These are phyloP conservation scores for Rhytidhysteron rufulum DNA, from an alignment of 2,329 filamentous ascomycete genomes.

Conservation along the genomic window DNA sequence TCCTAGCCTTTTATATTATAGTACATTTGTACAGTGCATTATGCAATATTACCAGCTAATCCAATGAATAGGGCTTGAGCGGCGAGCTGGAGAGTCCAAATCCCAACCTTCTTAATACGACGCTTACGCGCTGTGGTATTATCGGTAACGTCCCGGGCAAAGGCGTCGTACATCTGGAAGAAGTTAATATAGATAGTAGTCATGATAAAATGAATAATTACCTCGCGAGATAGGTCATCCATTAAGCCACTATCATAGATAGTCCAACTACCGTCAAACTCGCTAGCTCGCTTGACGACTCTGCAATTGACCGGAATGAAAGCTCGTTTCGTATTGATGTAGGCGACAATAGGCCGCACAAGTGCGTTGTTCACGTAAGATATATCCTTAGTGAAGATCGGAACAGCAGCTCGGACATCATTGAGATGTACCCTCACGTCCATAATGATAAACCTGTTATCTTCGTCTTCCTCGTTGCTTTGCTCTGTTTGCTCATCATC, in stretches of 20 bases:
- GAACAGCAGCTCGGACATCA: conserved; percentile 87
- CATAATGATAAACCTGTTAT: conserved; percentile 82
- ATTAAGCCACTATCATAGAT: conserved; percentile 90
- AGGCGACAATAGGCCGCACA: conserved; percentile 92
- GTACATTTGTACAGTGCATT: conserved; percentile 11
- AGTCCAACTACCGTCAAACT: conserved; percentile 96
- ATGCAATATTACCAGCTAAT: conserved; percentile 76
- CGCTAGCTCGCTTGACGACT: conserved; percentile 80
- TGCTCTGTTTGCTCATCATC: conserved; percentile 4
- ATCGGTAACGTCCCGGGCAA: conserved; percentile 85
- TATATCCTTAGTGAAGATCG: conserved; percentile 85
- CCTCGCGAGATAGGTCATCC: conserved; percentile 86
- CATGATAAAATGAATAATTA: too few species aligned
- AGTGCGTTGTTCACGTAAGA: conserved; percentile 96
- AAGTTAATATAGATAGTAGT: not conserved
- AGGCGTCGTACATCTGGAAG: conserved; percentile 77
- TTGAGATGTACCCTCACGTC: conserved; percentile 94
- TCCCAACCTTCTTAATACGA: conserved; percentile 89
- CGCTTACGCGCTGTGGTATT: conserved; percentile 82
- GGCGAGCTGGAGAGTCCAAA: conserved; percentile 91
- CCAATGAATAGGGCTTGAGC: conserved; percentile 94
- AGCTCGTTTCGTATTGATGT: conserved; percentile 92
- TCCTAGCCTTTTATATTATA: not conserved
- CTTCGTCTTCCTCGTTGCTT: conserved; percentile 40
- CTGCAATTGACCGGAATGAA: conserved; percentile 95